These are phyloP conservation scores for Diversispora epigaea DNA, from an alignment of 192 early-diverging fungal species.

Conservation along the genomic window DNA sequence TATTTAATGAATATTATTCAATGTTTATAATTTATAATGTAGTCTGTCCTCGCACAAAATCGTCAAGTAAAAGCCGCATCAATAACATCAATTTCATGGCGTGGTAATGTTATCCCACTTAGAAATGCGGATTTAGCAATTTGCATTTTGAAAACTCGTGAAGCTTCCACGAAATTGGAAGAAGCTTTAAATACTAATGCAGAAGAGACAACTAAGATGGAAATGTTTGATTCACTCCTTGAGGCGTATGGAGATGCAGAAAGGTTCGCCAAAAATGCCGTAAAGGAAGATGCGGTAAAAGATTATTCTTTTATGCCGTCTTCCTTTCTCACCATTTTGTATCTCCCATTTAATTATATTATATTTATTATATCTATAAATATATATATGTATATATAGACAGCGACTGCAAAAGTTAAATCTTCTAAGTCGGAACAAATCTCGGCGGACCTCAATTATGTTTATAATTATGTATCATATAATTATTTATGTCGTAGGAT, in stretches of 20 bases:
- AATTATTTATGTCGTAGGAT: constrained; percentile 52
- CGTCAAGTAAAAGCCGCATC: constrained; percentile 42
- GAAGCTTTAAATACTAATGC: constrained; percentile 10
- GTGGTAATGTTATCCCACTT: constrained; percentile 43
- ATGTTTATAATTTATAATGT: background rate
- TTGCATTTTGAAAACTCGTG: constrained; percentile 49
- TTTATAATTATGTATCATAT: constrained; percentile 60
- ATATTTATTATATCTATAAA: background rate
- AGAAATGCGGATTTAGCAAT: constrained; percentile 48
- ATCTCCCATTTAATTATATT: background rate
- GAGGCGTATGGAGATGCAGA: constrained; percentile 61
- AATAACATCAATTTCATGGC: constrained; percentile 51
- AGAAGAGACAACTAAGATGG: constrained; percentile 36
- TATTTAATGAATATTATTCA: background rate
- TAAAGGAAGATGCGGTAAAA: constrained; percentile 63
- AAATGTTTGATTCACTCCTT: constrained; percentile 56
- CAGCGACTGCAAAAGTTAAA: constrained; percentile 63
- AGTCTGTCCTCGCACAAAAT: constrained; percentile 43
- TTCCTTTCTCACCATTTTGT: background rate
- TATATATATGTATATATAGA: constrained; percentile 31
- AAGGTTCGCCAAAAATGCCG: constrained; percentile 54
- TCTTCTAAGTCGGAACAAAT: constrained; percentile 67
- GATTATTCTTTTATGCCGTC: background rate
- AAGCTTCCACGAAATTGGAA: constrained; percentile 38
- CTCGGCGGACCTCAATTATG: constrained; percentile 54